phyloP scores from a whole-genome alignment of 176 grass and related monocot species.

The Zea luxurians region DNA sequence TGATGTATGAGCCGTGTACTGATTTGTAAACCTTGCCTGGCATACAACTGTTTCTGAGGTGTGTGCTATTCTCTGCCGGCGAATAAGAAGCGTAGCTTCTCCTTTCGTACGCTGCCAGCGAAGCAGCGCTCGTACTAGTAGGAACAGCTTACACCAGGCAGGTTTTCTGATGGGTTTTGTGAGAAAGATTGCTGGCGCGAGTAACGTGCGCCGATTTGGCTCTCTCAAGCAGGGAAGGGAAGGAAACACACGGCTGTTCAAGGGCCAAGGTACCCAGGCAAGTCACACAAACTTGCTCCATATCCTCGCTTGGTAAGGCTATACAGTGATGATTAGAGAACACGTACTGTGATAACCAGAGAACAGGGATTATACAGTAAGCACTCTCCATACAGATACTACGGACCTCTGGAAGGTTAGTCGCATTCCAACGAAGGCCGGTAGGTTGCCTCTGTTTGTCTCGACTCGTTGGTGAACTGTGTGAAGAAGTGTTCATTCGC shows the following conservation, averaged over 20 bases:
- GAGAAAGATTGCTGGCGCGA: not conserved
- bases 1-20: constrained; percentile 32
- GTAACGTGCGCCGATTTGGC: not conserved
- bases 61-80: constrained; percentile 1
- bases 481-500: not conserved
- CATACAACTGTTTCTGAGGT: constrained; percentile 5
- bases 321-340: too few relatives aligned
- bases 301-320: too few relatives aligned
- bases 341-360: too few relatives aligned
- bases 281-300: too few relatives aligned
- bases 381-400: not conserved
- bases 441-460: not conserved
- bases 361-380: not conserved
- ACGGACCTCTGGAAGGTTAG: too few relatives aligned
- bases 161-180: not conserved
- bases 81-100: constrained; percentile 17
- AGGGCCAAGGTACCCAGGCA: too few relatives aligned
- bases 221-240: not conserved
- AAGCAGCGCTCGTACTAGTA: not conserved
- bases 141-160: not conserved
- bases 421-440: not conserved
- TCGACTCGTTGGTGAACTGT: not conserved
- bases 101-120: not conserved
- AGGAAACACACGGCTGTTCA: not conserved
- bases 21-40: constrained; percentile 30